Conservation (phyloP, 192 early-diverging fungal species). For the Gamsiella multidivaricata region DNA sequence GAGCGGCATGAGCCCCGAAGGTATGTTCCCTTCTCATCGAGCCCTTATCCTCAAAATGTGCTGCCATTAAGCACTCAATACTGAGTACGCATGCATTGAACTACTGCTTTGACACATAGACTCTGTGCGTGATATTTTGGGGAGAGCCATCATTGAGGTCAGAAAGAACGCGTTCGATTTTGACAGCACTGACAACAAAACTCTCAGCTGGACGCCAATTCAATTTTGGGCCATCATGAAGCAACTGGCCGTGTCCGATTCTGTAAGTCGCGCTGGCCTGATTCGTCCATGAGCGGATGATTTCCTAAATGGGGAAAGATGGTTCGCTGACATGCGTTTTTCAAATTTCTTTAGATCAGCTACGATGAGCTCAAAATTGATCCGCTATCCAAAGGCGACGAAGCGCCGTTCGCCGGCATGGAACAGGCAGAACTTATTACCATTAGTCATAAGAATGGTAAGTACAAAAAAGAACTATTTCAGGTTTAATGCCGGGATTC, state of each 20-base stretch:
- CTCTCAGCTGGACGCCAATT: slow-evolving; percentile 77
- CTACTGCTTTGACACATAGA: slow-evolving; percentile 53
- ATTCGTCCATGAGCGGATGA: too few relatives aligned
- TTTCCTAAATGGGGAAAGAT: too few relatives aligned
- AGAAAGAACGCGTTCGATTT: slow-evolving; percentile 89
- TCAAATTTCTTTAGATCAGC: slow-evolving; percentile 58
- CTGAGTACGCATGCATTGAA: too few relatives aligned
- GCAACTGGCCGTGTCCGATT: slow-evolving; percentile 67
- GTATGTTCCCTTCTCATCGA: too few relatives aligned
- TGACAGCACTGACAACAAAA: slow-evolving; percentile 54
- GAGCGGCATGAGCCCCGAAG: slow-evolving; percentile 67
- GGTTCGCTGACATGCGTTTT: background rate
- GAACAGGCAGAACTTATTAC: slow-evolving; percentile 91
- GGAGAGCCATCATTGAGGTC: slow-evolving; percentile 83
- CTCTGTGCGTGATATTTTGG: slow-evolving; percentile 87
- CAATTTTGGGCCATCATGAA: slow-evolving; percentile 94
- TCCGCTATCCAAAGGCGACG: slow-evolving; percentile 88
- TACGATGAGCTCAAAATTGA: slow-evolving; percentile 88
- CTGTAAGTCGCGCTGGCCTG: slow-evolving; percentile 58
- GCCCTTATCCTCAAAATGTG: too few relatives aligned
- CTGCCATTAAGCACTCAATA: too few relatives aligned
- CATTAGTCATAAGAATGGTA: slow-evolving; percentile 80
- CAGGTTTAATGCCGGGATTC: background rate
- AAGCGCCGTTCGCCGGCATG: slow-evolving; percentile 82
- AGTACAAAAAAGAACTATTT: slow-evolving; percentile 5